Conservation (phyloP, 192 early-diverging fungal species). For the Gryganskiella cystojenkinii region DNA sequence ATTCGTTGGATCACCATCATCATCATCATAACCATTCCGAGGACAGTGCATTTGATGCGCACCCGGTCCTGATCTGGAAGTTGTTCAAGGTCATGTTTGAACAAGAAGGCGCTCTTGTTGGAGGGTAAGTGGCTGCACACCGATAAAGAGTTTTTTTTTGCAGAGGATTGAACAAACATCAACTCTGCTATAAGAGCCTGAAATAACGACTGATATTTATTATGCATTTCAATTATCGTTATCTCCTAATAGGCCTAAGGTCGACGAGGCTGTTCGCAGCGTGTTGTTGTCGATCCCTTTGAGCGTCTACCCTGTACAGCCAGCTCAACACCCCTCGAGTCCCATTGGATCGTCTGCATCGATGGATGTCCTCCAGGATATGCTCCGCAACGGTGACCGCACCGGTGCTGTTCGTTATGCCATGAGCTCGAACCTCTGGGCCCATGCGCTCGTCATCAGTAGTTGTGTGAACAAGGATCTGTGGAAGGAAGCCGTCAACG, state of each 20-base stretch:
- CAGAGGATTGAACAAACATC: too few relatives aligned
- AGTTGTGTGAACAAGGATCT: conserved; percentile 86
- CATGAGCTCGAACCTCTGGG: conserved; percentile 74
- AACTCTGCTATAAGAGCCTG: too few relatives aligned
- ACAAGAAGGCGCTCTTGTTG: conserved; percentile 68
- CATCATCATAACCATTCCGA: not conserved
- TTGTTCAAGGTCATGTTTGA: conserved; percentile 72
- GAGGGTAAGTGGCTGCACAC: conserved; percentile 62
- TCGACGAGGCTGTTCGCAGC: conserved; percentile 59
- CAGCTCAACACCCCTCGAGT: conserved; percentile 53
- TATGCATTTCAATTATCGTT: not conserved
- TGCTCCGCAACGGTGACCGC: conserved; percentile 71
- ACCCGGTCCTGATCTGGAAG: conserved; percentile 64
- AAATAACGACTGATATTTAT: too few relatives aligned
- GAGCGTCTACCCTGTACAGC: conserved; percentile 44
- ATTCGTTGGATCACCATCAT: conserved; percentile 16
- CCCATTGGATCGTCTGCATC: conserved; percentile 22
- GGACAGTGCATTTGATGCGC: conserved; percentile 29
- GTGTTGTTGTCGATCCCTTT: conserved; percentile 52
- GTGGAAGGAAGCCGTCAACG: conserved; percentile 82
- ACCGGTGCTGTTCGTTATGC: conserved; percentile 62
- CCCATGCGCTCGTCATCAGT: conserved; percentile 90
- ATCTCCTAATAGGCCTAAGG: conserved; percentile 47
- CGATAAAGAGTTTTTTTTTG: too few relatives aligned
- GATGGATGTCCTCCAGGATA: conserved; percentile 68